Base-by-base conservation (phyloP, 192 early-diverging fungal species). In the Umbelopsis sp. region DNA sequence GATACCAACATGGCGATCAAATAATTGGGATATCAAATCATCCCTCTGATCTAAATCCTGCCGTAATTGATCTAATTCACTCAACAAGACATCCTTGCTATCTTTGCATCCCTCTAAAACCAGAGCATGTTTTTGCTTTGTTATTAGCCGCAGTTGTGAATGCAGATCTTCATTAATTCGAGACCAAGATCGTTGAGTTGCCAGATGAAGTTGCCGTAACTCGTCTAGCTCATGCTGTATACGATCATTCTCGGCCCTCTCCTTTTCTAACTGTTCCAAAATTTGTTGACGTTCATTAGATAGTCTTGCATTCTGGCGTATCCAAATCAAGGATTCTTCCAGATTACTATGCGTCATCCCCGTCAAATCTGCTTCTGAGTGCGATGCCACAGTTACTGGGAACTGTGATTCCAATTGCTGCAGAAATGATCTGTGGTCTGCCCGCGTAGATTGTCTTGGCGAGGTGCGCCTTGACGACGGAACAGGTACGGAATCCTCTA, bases 111-210 rank as follows among this genome's bases (percentile, higher is more conserved):
- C 33, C 2, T 61, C 55, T 10, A 30, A 23, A n/a, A 61, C 55
- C 25, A 61, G 33, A 1, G 55, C 3, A 25, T 61, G 55, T 4
- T 61, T 61, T 16, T 61, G 55, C 33, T 35, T 61, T 1, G 55
- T 61, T 16, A 61, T 30, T 11, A 61, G 55, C 30, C 55, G 55
- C 18, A 61, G 16, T 16, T 61, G 55, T 7, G 55, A 25, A 35
- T 61, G 55, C 21, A 61, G 55, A 35, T 61, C 55, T 61, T 61
- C 55, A n/a, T 61, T 61, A 4, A 61, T 61, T 5, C 55, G 55
- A 61, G 55, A 61, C 55, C 55, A 61, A 15, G 55, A 61, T 16
- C 55, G 55, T n/a, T 61, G 55, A 15, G 55, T 61, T 61, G 55
- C 55, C 18, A 11, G 18, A n/a, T 61, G 55, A 35, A 61, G 27